phyloP scores from a whole-genome alignment of 306 rosid species.

The Senna tora region DNA sequence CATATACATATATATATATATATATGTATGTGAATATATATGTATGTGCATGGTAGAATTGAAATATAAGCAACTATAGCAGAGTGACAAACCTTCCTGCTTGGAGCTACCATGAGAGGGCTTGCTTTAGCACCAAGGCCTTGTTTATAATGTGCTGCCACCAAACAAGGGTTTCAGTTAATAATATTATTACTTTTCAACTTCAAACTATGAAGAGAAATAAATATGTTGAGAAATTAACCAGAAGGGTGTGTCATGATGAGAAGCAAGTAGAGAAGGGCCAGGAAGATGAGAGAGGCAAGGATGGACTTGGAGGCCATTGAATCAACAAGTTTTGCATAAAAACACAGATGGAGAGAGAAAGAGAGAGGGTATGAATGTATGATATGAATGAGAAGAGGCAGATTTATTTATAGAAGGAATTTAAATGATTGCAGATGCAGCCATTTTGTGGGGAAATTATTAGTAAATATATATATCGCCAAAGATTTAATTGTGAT shows the following conservation, averaged over 20 bases:
- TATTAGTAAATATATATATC: slow-evolving; percentile 21
- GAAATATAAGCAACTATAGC: too few relatives aligned
- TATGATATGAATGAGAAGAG: too few relatives aligned
- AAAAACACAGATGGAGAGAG: background rate
- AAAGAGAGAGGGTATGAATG: too few relatives aligned
- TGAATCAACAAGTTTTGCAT: slow-evolving; percentile 12
- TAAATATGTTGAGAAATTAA: slow-evolving; percentile 32
- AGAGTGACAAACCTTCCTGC: slow-evolving; percentile 54
- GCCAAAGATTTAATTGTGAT: background rate
- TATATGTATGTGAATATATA: too few relatives aligned
- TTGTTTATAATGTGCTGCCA: slow-evolving; percentile 4
- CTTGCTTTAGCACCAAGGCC: slow-evolving; percentile 37
- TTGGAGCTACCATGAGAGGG: slow-evolving; percentile 28
- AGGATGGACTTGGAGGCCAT: slow-evolving; percentile 53
- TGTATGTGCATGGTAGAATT: too few relatives aligned
- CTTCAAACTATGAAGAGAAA: background rate
- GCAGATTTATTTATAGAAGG: slow-evolving; percentile 44
- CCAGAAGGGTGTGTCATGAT: slow-evolving; percentile 44
- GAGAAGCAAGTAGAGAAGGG: slow-evolving; percentile 45
- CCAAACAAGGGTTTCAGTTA: background rate
- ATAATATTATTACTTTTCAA: background rate
- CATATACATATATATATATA: too few relatives aligned
- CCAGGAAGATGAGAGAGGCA: slow-evolving; percentile 23
- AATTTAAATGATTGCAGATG: slow-evolving; percentile 51
- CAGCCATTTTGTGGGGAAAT: slow-evolving; percentile 60